Evolutionary conservation across 768 basidiomycete genomes (phyloP), one percentile per base, ranked within the genome.

Genomic region (Mycena rebaudengoi): DNA sequence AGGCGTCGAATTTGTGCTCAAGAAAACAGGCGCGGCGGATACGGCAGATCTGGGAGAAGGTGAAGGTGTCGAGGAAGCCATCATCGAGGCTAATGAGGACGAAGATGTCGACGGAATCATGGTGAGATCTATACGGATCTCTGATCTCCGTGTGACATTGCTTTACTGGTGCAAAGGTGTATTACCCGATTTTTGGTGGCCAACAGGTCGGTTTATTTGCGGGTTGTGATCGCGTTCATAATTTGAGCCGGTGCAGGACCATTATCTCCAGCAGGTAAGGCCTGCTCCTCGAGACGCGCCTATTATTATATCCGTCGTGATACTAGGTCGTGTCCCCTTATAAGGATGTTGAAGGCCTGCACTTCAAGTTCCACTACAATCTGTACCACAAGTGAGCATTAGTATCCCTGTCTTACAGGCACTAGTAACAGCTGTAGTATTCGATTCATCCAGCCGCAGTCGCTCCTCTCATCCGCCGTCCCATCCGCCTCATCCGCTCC

Each of bases 301-400:
- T 26, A 65, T 41, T 58, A 33, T n/a, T n/a, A n/a, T n/a, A 50
- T 32, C 25, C 48, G 35, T 35, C 28, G 25, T n/a, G 53, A 25
- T 55, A n/a, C n/a, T n/a, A 94, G 92, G 88, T 98, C 58, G 96
- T 99, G 7, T 96, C 95, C 0, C 96, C 98, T 3, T 85, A 91
- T 66, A 99, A 99, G 79, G 98, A 99, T 69, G 98, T 99, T 63
- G 98, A 99, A 78, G 97, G 98, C 3, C 83, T 99, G 53, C 89
- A 99, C 78, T 94, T 94, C 82, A 96, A 96, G 74, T 99, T 98
- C 74, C 92, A 95, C 72, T 93, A 91, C 73, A 97, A 96, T 75
- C 80, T 97, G 55, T 96, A 96, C 76, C 95, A 97, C 83, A 98
- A 97, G 96, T 97, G 67, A 55, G 87, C 66, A 28, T 53, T 6